phyloP scores from a whole-genome alignment of 1,284 basidiomycete species.

The Cryptococcus hybrid region DNA sequence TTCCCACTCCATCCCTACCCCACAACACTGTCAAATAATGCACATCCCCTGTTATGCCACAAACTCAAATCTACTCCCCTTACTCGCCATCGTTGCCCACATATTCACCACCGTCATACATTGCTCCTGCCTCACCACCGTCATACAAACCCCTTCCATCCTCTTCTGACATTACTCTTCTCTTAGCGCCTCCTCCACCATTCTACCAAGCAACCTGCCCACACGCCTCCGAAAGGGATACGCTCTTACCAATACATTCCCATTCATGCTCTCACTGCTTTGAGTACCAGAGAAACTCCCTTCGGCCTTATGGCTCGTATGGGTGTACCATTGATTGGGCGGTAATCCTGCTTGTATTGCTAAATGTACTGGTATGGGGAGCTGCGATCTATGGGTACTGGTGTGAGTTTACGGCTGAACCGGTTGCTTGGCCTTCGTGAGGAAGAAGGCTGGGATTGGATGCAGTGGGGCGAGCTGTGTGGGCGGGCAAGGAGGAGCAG shows the following conservation, averaged over 20 bases:
- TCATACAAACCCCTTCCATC: constrained; percentile 12
- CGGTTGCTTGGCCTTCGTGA: neutral
- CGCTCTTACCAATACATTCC: neutral
- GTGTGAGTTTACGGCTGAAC: constrained; percentile 1
- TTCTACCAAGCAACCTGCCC: constrained; percentile 12
- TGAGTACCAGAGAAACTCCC: neutral
- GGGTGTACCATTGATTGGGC: constrained; percentile 1
- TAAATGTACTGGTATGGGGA: constrained; percentile 17
- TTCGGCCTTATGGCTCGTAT: too few species aligned
- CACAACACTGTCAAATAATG: neutral
- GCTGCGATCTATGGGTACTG: constrained; percentile 11
- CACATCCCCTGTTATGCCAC: neutral
- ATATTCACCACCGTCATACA: neutral
- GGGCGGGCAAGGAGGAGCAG: constrained; percentile 1
- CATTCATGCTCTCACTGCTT: constrained; percentile 6
- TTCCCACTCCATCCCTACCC: neutral
- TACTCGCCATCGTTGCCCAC: neutral
- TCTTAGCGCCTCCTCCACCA: constrained; percentile 14
- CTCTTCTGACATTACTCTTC: constrained; percentile 7
- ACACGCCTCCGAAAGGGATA: neutral
- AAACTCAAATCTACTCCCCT: neutral
- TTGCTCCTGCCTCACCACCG: constrained; percentile 9
- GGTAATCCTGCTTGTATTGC: constrained; percentile 4
- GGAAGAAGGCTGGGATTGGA: neutral
- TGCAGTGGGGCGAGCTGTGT: neutral